A percentile compares a stretch with the other conserved stretches of the same genome.
These are phyloP conservation scores for Austroboletus eburneus DNA, from an alignment of 768 basidiomycete genomes.

Conservation along the genomic window DNA sequence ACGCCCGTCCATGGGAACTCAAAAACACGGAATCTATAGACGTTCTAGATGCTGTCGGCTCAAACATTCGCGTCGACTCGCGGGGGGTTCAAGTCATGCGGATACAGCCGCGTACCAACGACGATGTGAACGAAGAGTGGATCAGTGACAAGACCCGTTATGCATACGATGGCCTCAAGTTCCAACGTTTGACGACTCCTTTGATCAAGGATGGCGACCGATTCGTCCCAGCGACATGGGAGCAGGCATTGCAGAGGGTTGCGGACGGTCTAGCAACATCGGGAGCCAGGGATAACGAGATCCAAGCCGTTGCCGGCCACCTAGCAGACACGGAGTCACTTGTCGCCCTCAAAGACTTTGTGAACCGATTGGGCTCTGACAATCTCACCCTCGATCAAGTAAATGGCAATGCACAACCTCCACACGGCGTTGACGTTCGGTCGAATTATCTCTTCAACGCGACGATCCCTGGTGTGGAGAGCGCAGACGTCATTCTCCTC, in stretches of 20 bases:
- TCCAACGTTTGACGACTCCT: conserved; percentile 92
- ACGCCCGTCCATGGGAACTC: conserved; percentile 96
- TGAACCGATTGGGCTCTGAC: conserved; percentile 93
- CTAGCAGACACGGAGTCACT: conserved; percentile 93
- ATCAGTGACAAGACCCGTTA: conserved; percentile 98
- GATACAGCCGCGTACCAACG: conserved; percentile 92
- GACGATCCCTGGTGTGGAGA: conserved; percentile 85
- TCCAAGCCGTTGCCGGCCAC: conserved; percentile 91
- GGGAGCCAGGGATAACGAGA: conserved; percentile 86
- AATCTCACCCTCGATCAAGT: conserved; percentile 80
- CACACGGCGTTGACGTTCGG: conserved; percentile 83
- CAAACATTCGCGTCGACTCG: conserved; percentile 95
- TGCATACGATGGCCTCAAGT: conserved; percentile 91
- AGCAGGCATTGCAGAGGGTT: conserved; percentile 77
- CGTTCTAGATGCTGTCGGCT: conserved; percentile 92
- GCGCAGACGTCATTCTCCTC: conserved; percentile 88
- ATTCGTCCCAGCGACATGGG: conserved; percentile 88
- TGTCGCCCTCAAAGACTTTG: conserved; percentile 87
- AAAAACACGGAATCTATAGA: conserved; percentile 98
- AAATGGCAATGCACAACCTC: conserved; percentile 63
- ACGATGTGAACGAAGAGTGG: conserved; percentile 99
- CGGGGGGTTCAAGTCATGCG: conserved; percentile 97
- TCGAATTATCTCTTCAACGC: conserved; percentile 97
- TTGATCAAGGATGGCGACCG: conserved; percentile 89
- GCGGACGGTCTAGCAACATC: conserved; percentile 72